Conservation (phyloP, 2,329 filamentous ascomycete genomes). For the Ophiosphaerella herpotricha region DNA sequence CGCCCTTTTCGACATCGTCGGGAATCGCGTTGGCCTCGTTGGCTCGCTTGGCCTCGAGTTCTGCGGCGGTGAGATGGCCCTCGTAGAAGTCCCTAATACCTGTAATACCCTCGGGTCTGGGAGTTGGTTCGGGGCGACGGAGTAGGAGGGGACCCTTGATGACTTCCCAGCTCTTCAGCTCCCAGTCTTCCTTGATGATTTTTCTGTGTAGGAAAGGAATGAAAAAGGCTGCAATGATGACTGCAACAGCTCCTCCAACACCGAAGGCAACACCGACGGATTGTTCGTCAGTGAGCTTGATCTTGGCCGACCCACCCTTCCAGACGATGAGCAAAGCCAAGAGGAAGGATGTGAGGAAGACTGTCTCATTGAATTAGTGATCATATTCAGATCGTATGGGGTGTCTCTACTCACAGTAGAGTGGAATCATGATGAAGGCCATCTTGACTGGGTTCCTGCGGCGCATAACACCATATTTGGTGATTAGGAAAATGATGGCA, state of each 20-base stretch:
- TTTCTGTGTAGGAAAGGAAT: conserved; percentile 64
- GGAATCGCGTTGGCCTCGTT: conserved; percentile 13
- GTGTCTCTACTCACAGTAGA: conserved; percentile 1
- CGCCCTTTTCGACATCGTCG: conserved; percentile 35
- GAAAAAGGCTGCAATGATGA: conserved; percentile 59
- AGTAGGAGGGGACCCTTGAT: conserved; percentile 60
- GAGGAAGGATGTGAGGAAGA: conserved; percentile 59
- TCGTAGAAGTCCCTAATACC: conserved; percentile 61
- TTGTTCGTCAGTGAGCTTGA: conserved; percentile 56
- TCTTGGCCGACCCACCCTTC: conserved; percentile 48
- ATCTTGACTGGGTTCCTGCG: conserved; percentile 59
- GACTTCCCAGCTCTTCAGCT: conserved; percentile 61
- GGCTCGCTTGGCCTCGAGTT: conserved; percentile 48
- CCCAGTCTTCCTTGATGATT: conserved; percentile 65
- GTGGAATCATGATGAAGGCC: conserved; percentile 50
- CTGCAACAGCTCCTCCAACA: conserved; percentile 55
- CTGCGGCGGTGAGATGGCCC: conserved; percentile 60
- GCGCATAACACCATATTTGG: conserved; percentile 62
- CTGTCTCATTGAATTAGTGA: background rate
- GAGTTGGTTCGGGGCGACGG: conserved; percentile 36
- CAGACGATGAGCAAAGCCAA: conserved; percentile 53
- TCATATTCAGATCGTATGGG: background rate
- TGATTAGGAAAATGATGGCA: conserved; percentile 60
- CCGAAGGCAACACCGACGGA: conserved; percentile 61
- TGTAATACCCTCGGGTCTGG: conserved; percentile 48